Percentiles rank a stretch among this genome's conserved stretches.
Evolutionary conservation across 1,284 basidiomycete species (phyloP).

Genomic region (Ustilago xerochloae): DNA sequence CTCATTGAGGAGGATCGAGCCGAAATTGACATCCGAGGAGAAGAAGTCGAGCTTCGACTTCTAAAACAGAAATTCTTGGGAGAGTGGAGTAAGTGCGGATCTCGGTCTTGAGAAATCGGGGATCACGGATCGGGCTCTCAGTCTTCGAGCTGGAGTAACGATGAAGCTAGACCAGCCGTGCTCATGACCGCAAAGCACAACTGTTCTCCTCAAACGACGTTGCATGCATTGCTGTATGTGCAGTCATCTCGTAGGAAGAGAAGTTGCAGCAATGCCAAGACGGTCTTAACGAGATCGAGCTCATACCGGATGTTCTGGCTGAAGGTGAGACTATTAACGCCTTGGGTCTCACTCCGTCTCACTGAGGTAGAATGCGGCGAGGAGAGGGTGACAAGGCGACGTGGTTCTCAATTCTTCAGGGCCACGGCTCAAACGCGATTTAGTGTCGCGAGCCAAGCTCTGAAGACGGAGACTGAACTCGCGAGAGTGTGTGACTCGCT

Average conservation of each 20-base stretch:
- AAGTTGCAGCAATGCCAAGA: no score
- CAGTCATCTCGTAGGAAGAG: no score
- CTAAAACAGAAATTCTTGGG: slow-evolving; percentile 10
- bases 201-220: no score
- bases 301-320: no score
- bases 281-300: background rate
- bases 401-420: background rate
- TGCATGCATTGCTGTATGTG: no score
- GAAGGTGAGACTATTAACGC: background rate
- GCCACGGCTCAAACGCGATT: slow-evolving; percentile 2
- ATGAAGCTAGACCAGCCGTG: no score
- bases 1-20: no score
- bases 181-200: no score
- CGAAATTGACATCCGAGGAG: no score
- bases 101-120: slow-evolving; percentile 4
- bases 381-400: background rate
- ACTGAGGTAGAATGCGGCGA: slow-evolving; percentile 8
- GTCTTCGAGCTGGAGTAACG: background rate
- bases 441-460: background rate
- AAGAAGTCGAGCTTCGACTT: background rate
- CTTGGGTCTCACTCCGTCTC: no score
- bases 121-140: background rate
- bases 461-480: background rate
- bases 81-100: slow-evolving; percentile 8
- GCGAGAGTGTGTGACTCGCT: slow-evolving; percentile 5